phyloP scores from a whole-genome alignment of 2,329 filamentous ascomycete species.

The Venturia effusa region DNA sequence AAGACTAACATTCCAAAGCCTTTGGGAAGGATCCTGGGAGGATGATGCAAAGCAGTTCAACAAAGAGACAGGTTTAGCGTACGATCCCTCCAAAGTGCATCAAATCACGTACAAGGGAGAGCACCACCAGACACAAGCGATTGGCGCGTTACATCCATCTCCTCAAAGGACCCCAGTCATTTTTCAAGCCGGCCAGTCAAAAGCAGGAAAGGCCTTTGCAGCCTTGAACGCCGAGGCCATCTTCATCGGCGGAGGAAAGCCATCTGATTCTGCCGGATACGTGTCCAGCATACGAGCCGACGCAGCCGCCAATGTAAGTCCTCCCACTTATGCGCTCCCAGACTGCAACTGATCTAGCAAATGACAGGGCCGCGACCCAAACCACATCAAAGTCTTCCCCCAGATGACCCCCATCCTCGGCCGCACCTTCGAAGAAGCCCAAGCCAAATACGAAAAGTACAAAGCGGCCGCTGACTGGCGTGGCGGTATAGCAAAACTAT shows the following conservation, averaged over 20 bases:
- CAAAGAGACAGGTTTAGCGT: conserved; percentile 43
- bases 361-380: conserved; percentile 45
- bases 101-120: conserved; percentile 51
- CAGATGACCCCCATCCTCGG: conserved; percentile 27
- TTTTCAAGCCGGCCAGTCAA: conserved; percentile 47
- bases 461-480: conserved; percentile 42
- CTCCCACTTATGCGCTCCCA: too few species aligned
- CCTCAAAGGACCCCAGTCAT: conserved; percentile 30
- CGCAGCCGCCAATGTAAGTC: too few species aligned
- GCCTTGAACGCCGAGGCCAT: conserved; percentile 49
- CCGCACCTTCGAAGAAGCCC: conserved; percentile 34
- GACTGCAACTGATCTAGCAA: too few species aligned
- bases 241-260: conserved; percentile 46
- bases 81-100: conserved; percentile 47
- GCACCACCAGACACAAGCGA: too few species aligned
- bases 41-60: conserved; percentile 47
- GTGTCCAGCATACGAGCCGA: conserved; percentile 43
- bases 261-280: conserved; percentile 37
- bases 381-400: conserved; percentile 42
- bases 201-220: conserved; percentile 46
- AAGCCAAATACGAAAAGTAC: conserved; percentile 39
- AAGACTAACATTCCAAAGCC: too few species aligned
- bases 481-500: conserved; percentile 45
- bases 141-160: conserved; percentile 33
- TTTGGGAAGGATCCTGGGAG: conserved; percentile 44